Evolutionary conservation across 2,329 filamentous ascomycete genomes (phyloP).

Genomic region (Aspergillus jensenii): DNA sequence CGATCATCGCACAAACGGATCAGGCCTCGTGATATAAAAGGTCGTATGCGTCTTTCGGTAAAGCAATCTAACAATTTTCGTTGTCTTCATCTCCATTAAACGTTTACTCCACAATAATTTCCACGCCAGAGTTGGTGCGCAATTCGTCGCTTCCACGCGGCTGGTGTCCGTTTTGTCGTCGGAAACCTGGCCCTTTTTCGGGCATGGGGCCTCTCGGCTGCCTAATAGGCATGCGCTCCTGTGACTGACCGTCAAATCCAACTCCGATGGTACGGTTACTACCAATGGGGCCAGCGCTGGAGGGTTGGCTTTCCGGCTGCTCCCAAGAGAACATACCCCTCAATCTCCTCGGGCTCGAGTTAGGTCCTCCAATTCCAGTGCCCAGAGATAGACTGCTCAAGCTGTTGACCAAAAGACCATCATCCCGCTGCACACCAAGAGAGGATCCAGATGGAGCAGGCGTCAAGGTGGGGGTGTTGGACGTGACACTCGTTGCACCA

Average conservation of each 20-base stretch:
- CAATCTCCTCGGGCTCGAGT: constrained; percentile 57
- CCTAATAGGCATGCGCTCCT: constrained; percentile 57
- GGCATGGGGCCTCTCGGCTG: constrained; percentile 63
- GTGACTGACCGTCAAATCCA: constrained; percentile 56
- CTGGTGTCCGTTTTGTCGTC: constrained; percentile 62
- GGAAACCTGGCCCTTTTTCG: constrained; percentile 59
- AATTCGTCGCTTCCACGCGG: constrained; percentile 64
- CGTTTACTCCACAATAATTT: constrained; percentile 63
- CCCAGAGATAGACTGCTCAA: constrained; percentile 62
- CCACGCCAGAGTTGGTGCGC: constrained; percentile 59
- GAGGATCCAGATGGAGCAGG: constrained; percentile 55
- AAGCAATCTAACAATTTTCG: constrained; percentile 39
- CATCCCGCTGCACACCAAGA: constrained; percentile 53
- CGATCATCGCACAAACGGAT: constrained; percentile 39
- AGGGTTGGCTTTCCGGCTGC: constrained; percentile 50
- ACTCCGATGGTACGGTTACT: constrained; percentile 64
- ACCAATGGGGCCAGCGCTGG: constrained; percentile 58
- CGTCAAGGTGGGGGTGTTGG: constrained; percentile 66
- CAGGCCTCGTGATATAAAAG: constrained; percentile 41
- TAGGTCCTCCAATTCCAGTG: constrained; percentile 44
- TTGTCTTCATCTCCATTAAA: constrained; percentile 33
- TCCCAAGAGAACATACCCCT: constrained; percentile 64
- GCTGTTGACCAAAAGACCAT: constrained; percentile 62
- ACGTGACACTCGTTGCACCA: constrained; percentile 55
- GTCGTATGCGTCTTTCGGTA: constrained; percentile 43